Percentiles rank a stretch among this genome's conserved stretches.
These are phyloP conservation scores for Ramaria sp. DNA, from an alignment of 768 basidiomycete species.

Conservation along the genomic window DNA sequence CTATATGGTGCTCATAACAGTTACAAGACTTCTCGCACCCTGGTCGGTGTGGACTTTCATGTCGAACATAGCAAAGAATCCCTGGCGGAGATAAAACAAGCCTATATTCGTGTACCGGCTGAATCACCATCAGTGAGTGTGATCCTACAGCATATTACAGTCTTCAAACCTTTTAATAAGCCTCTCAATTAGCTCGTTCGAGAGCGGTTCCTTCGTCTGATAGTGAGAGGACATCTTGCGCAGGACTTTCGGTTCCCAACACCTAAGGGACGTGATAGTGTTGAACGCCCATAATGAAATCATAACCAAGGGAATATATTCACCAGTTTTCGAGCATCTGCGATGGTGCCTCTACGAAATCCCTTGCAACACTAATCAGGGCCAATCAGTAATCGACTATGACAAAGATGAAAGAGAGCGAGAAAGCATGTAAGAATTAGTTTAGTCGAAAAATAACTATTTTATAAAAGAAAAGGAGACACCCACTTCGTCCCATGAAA, in stretches of 20 bases:
- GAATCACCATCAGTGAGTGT: background rate
- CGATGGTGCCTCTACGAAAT: conserved; percentile 84
- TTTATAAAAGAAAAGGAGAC: too few species aligned
- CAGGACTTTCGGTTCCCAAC: conserved; percentile 74
- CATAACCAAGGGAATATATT: conserved; percentile 12
- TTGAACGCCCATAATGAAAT: background rate
- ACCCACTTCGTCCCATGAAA: conserved; percentile 71
- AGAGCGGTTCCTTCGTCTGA: conserved; percentile 59
- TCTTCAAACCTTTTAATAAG: conserved; percentile 60
- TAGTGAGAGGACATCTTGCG: conserved; percentile 74
- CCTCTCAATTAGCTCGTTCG: conserved; percentile 63
- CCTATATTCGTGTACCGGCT: conserved; percentile 70
- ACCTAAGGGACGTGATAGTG: too few species aligned
- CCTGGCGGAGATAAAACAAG: conserved; percentile 68
- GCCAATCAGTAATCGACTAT: background rate
- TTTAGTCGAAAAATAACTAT: too few species aligned
- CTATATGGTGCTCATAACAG: too few species aligned
- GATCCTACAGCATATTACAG: background rate
- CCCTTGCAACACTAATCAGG: conserved; percentile 44
- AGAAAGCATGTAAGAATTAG: conserved; percentile 4
- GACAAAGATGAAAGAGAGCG: background rate
- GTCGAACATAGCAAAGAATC: conserved; percentile 78
- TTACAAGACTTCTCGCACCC: conserved; percentile 31
- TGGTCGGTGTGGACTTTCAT: conserved; percentile 63
- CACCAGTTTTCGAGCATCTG: conserved; percentile 93